phyloP scores from a whole-genome alignment of 1,284 basidiomycete species.

The Cryptococcus floricola region DNA sequence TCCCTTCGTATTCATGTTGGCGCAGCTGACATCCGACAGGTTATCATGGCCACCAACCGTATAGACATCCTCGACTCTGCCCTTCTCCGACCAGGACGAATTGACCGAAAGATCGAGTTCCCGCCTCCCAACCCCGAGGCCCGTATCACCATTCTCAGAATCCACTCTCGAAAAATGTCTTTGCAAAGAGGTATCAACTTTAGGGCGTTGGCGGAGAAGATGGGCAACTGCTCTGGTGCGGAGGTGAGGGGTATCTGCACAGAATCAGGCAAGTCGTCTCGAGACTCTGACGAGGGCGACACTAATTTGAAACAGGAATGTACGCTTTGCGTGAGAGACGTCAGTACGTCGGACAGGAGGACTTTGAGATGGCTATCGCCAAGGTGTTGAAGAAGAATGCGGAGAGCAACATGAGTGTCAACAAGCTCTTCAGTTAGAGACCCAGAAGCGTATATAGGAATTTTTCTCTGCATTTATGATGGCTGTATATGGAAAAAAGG shows the following conservation, averaged over 20 bases:
- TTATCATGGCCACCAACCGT: conserved; percentile 98
- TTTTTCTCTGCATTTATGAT: background rate
- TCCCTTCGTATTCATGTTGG: background rate
- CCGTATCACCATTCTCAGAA: conserved; percentile 91
- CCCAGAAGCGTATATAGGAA: background rate
- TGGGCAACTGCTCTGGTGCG: conserved; percentile 97
- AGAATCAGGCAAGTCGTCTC: conserved; percentile 70
- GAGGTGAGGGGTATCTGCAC: conserved; percentile 98
- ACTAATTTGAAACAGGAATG: conserved; percentile 62
- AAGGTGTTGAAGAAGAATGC: conserved; percentile 94
- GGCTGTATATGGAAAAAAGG: background rate
- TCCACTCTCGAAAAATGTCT: conserved; percentile 99
- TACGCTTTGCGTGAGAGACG: conserved; percentile 91
- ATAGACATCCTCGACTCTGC: conserved; percentile 98
- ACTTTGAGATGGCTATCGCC: conserved; percentile 96
- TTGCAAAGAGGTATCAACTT: conserved; percentile 96
- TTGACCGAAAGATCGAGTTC: conserved; percentile 99
- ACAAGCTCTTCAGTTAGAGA: conserved; percentile 68
- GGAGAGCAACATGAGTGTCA: conserved; percentile 82
- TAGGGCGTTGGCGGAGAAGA: conserved; percentile 91
- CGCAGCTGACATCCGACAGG: conserved; percentile 37
- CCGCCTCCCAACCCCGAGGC: conserved; percentile 97
- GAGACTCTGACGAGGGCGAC: background rate
- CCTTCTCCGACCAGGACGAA: conserved; percentile 89
- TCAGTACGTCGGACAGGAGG: conserved; percentile 96